phyloP scores from a whole-genome alignment of 441 rosid genomes.

The Populus hybrid region DNA sequence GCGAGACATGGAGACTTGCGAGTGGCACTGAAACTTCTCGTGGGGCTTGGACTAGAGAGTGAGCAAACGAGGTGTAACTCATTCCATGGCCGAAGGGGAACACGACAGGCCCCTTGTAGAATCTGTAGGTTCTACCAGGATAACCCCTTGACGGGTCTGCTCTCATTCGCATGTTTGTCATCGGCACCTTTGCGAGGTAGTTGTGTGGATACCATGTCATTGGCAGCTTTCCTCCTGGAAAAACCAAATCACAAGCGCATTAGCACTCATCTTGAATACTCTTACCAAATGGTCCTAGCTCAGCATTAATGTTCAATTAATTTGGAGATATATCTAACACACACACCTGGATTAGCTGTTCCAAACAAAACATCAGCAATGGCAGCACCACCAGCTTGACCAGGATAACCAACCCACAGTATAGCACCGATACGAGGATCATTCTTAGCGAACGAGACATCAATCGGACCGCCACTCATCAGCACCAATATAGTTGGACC shows the following conservation, averaged over 20 bases:
- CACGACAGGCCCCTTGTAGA: constrained; percentile 89
- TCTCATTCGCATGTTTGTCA: constrained; percentile 88
- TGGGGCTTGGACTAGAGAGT: constrained; percentile 44
- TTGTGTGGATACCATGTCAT: constrained; percentile 95
- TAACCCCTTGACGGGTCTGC: constrained; percentile 45
- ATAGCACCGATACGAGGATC: constrained; percentile 57
- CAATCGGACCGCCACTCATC: constrained; percentile 92
- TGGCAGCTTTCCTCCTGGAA: constrained; percentile 73
- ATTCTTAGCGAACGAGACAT: constrained; percentile 64
- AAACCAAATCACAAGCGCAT: background rate
- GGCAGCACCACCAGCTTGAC: constrained; percentile 90
- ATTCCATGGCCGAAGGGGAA: constrained; percentile 79
- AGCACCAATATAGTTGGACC: constrained; percentile 67
- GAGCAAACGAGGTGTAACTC: constrained; percentile 56
- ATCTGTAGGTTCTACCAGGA: constrained; percentile 91
- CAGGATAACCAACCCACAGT: constrained; percentile 97
- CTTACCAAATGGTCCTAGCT: too few species aligned
- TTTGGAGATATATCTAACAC: background rate
- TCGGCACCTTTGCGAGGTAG: constrained; percentile 58
- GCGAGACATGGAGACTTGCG: constrained; percentile 23
- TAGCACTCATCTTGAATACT: background rate
- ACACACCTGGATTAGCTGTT: constrained; percentile 54
- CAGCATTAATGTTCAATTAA: background rate
- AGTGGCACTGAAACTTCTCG: constrained; percentile 35
- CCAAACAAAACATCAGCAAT: constrained; percentile 87